Base-by-base conservation (phyloP, 129 eudicot species). In the Dittrichia graveolens region DNA sequence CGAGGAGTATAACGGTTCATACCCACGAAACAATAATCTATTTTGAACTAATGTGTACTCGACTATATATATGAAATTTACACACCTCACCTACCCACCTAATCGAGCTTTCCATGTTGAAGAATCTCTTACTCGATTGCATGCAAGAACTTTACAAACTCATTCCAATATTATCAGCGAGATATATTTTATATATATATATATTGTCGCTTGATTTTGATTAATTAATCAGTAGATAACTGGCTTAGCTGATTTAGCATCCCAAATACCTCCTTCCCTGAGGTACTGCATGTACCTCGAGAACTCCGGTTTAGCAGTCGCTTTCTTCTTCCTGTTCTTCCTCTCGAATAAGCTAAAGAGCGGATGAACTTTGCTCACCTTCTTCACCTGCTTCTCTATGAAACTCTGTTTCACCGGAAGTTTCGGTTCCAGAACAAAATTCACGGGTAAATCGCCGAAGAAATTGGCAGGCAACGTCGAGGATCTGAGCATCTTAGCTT, bases 261-360 rank as follows among this genome's bases (percentile, higher is more conserved):
- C 85, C 89, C 83, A 79, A 11, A 69, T 41, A 13, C 94, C 96
- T 47, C 94, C 96, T 52, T 90, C 96, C 85, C 72, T 90, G 31
- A 87, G 76, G 34, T 90, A 90, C 66, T 85, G 77, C 79, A 90
- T 7, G 45, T 90, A 90, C 80, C 96, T 81, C 0, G 88, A 77
- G 24, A 90, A 87, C 69, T 87, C 96, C 0, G 96, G 96, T 72
- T 77, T 90, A 8, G 96, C 94, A 3, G 91, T 85, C 5, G 88
- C 85, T 83, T 81, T 87, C 85, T 85, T 85, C 76, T 67, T 72
- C 8, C 76, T 60, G 53, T 72, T 71, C 69, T 79, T 74, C 74
- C 48, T 75, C 19, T 83, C 87, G 19, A 87, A 85, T 2, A 87
- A 47, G 35, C 86, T 83, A n/a, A 85, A 83, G 1, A 83, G 5